phyloP scores from a whole-genome alignment of 805 yeast genomes.

The Cyberlindnera xishuangbannaensis region DNA sequence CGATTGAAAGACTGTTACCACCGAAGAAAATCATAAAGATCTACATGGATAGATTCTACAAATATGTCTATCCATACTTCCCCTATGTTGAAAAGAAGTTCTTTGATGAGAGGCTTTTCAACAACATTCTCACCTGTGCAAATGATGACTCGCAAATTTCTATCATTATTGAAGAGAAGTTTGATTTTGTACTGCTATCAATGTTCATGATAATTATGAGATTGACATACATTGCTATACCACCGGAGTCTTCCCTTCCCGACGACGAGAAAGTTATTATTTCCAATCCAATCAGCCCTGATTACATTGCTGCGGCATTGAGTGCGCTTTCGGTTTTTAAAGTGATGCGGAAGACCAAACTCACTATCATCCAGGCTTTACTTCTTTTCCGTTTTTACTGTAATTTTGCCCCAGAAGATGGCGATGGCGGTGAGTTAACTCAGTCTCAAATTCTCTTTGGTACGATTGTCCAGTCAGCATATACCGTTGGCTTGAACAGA shows the following conservation, averaged over 20 bases:
- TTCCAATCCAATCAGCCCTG: conserved; percentile 34
- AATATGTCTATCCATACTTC: conserved; percentile 39
- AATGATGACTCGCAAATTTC: conserved; percentile 21
- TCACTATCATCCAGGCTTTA: conserved; percentile 40
- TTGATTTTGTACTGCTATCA: conserved; percentile 37
- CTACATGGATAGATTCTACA: conserved; percentile 37
- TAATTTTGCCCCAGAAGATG: conserved; percentile 41
- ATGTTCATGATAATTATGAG: conserved; percentile 36
- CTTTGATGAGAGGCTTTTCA: conserved; percentile 27
- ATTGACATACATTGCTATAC: conserved; percentile 36
- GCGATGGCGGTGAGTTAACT: conserved; percentile 40
- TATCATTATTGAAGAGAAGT: conserved; percentile 31
- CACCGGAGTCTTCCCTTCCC: conserved; percentile 17
- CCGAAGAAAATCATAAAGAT: conserved; percentile 33
- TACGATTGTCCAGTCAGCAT: conserved; percentile 38
- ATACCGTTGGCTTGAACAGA: conserved; percentile 40
- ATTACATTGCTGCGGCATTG: conserved; percentile 34
- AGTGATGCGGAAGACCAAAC: conserved; percentile 31
- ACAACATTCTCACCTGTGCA: conserved; percentile 31
- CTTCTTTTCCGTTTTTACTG: conserved; percentile 35
- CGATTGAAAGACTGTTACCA: conserved; percentile 34
- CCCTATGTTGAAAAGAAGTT: conserved; percentile 39
- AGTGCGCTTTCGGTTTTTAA: conserved; percentile 37
- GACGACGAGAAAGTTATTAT: conserved; percentile 21
- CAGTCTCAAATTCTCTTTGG: conserved; percentile 36